Conservation (phyloP, 2,329 filamentous ascomycete species). For the Penicillium sp. region DNA sequence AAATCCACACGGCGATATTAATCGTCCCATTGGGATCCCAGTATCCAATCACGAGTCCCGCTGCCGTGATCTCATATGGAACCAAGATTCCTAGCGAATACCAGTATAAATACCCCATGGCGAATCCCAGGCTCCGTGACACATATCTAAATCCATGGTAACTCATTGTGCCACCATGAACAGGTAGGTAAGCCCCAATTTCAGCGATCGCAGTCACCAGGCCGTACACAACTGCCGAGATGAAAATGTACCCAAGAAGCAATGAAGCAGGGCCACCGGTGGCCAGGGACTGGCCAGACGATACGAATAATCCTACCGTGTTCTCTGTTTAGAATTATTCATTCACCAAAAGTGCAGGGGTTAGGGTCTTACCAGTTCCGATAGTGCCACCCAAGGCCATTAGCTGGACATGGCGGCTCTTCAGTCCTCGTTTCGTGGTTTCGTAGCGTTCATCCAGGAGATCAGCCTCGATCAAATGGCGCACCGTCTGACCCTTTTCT, state of each 20-base stretch:
- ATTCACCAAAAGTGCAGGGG: not conserved
- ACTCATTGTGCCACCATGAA: constrained; percentile 46
- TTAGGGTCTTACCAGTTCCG: constrained; percentile 42
- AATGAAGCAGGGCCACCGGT: constrained; percentile 54
- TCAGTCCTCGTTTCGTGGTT: constrained; percentile 43
- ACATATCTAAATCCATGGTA: constrained; percentile 47
- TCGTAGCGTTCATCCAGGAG: constrained; percentile 42
- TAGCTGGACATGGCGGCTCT: constrained; percentile 42
- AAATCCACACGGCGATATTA: constrained; percentile 51
- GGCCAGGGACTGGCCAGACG: constrained; percentile 53
- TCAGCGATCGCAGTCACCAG: constrained; percentile 50
- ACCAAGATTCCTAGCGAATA: constrained; percentile 49
- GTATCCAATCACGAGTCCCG: constrained; percentile 64
- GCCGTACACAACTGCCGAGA: constrained; percentile 48
- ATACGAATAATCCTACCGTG: constrained; percentile 50
- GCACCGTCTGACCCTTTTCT: constrained; percentile 14
- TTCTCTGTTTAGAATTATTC: not conserved
- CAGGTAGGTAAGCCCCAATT: constrained; percentile 44
- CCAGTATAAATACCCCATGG: constrained; percentile 50
- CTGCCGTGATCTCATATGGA: constrained; percentile 64
- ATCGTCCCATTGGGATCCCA: constrained; percentile 50
- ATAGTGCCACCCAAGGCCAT: constrained; percentile 47
- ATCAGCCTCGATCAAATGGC: constrained; percentile 36
- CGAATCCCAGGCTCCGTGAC: constrained; percentile 43
- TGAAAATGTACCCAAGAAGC: constrained; percentile 53